Conservation (phyloP, 208 protist species). For the Willaertia magna region DNA sequence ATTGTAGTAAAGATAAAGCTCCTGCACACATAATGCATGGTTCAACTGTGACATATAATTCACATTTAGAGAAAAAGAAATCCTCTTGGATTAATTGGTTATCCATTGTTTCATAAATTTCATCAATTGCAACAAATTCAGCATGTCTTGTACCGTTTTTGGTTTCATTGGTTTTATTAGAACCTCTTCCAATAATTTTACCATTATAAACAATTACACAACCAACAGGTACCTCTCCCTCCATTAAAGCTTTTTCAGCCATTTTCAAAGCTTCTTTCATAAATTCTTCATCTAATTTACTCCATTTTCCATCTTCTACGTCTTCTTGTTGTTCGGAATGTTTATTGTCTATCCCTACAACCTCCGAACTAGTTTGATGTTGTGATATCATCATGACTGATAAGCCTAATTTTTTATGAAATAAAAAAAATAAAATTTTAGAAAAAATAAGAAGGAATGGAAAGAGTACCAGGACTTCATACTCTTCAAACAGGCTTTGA, state of each 20-base stretch:
- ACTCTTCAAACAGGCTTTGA: no score
- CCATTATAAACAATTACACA: slow-evolving; percentile 64
- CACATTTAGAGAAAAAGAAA: slow-evolving; percentile 41
- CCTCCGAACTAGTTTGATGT: not conserved
- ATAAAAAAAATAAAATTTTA: no score
- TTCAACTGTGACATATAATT: slow-evolving; percentile 81
- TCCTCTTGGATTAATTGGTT: not conserved
- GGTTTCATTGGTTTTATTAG: slow-evolving; percentile 70
- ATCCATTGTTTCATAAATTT: slow-evolving; percentile 1
- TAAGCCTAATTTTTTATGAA: no score
- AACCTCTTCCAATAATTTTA: slow-evolving; percentile 41
- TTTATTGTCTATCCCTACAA: not conserved
- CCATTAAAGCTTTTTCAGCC: not conserved
- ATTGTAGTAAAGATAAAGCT: slow-evolving; percentile 53
- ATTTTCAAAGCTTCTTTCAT: not conserved
- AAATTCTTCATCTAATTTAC: not conserved
- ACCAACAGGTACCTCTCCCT: slow-evolving; percentile 82
- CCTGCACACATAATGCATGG: slow-evolving; percentile 87
- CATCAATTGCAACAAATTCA: slow-evolving; percentile 24
- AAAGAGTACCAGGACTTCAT: not conserved
- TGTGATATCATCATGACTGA: no score
- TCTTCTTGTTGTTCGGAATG: not conserved
- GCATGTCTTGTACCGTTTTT: slow-evolving; percentile 20
- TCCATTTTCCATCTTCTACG: not conserved
- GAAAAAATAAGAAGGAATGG: no score